Base-by-base conservation (phyloP, 2,329 filamentous ascomycete genomes). In the Passalora sequoiae region DNA sequence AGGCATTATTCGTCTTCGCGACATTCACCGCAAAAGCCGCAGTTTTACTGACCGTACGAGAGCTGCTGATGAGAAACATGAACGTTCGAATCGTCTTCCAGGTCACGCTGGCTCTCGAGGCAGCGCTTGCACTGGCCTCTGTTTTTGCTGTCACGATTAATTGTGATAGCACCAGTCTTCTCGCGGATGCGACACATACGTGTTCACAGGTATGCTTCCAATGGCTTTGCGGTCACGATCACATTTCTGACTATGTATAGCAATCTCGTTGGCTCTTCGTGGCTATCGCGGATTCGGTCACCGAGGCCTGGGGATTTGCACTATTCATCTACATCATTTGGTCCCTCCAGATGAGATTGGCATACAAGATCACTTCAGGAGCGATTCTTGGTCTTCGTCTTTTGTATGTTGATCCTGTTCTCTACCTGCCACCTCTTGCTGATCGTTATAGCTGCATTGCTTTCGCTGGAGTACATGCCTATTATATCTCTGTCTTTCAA, bases 321-420 rank as follows among this genome's bases (percentile, higher is more conserved):
- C 33, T 50, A 10, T 47, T 50, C 36, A 44, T 43, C 32, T 44
- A 32, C 31, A 40, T 50, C 4, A 37, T 50, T 2, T 46, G 40
- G 35, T 33, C 30, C 7, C 33, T 50, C 12, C 47, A 50, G 29
- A 50, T 50, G 47, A 40, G 30, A 24, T 3, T 20, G 3, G 28
- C 36, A 1, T 44, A 43, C 44, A 50, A 50, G 19, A 25, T 44
- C 13, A 50, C 47, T 12, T 42, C 47, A 12, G 31, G 40, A 16
- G 47, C 43, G 1, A 41, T 50, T 31, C 29, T 50, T 5, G 40
- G 43, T 10, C 28, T 50, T 25, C 35, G 47, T 3, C 33, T 50
- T 4, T 39, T 50, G 47, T 50, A 36, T 20, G 33, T 36, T 17
- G 9, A 12, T 3, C 19, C 9, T 6, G 3, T 12, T 3, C 9